Conservation (phyloP, 1,139 yeast genomes). For the Candida glucosophila region DNA sequence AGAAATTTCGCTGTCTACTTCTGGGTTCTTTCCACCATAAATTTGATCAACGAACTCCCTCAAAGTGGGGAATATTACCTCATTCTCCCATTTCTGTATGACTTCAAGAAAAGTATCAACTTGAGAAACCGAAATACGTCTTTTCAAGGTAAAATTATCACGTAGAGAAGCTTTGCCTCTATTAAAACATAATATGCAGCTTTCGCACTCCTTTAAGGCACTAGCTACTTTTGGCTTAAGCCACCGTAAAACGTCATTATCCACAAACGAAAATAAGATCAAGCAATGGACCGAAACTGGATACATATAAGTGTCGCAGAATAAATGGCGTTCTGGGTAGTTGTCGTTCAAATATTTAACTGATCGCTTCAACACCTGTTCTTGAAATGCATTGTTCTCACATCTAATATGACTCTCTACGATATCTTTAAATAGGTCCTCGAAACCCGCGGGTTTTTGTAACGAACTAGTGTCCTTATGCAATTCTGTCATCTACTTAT, state of each 20-base stretch:
- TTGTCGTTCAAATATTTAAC: conserved; percentile 16
- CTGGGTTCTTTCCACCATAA: conserved; percentile 1
- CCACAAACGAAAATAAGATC: conserved; percentile 52
- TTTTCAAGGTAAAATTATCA: conserved; percentile 39
- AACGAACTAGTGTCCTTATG: too few relatives aligned
- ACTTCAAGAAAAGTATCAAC: conserved; percentile 43
- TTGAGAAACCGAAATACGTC: conserved; percentile 40
- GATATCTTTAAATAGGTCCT: conserved; percentile 14
- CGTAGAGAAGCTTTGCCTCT: conserved; percentile 43
- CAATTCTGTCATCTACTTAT: too few relatives aligned
- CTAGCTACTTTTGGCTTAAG: conserved; percentile 31
- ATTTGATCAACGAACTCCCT: conserved; percentile 6
- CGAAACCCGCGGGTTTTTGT: conserved; percentile 19
- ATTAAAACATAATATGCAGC: conserved; percentile 46
- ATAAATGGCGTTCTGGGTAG: conserved; percentile 33
- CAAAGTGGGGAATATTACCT: conserved; percentile 9
- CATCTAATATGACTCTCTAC: conserved; percentile 15
- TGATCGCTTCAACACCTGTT: conserved; percentile 17
- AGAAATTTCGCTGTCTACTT: conserved; percentile 1
- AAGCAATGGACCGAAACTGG: conserved; percentile 45
- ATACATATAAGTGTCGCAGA: conserved; percentile 43
- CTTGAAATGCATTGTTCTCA: conserved; percentile 19
- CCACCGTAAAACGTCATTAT: conserved; percentile 33
- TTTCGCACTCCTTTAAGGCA: conserved; percentile 37
- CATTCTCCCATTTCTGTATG: conserved; percentile 46